A percentile compares a stretch with the other conserved stretches of the same genome.
phyloP scores from a whole-genome alignment of 345 rosid species.

The Schrenkiella parvula region DNA sequence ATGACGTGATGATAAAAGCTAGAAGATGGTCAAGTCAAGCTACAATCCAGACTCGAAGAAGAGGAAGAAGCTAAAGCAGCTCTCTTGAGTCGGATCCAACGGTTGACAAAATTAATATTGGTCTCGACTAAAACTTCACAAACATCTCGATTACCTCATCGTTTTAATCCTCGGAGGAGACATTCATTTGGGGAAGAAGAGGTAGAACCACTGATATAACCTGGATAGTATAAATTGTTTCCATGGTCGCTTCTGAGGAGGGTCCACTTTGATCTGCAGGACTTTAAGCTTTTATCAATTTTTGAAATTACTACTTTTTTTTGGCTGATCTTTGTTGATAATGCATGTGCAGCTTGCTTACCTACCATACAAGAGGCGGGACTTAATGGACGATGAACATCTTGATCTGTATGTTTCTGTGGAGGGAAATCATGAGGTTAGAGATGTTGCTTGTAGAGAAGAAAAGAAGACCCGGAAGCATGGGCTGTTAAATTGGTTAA shows the following conservation, averaged over 20 bases:
- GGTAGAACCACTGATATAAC: slow-evolving; percentile 42
- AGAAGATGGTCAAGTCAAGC: slow-evolving; percentile 95
- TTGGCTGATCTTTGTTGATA: slow-evolving; percentile 30
- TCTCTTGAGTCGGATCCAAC: slow-evolving; percentile 88
- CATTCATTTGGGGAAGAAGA: slow-evolving; percentile 99
- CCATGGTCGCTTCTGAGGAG: background rate
- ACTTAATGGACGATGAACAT: slow-evolving; percentile 91
- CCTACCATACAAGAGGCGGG: slow-evolving; percentile 92
- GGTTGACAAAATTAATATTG: slow-evolving; percentile 88
- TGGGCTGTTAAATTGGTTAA: slow-evolving; percentile 94
- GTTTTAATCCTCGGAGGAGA: slow-evolving; percentile 80
- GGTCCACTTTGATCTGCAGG: slow-evolving; percentile 11
- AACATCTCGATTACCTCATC: slow-evolving; percentile 63
- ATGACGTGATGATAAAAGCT: slow-evolving; percentile 51
- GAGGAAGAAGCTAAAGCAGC: slow-evolving; percentile 99
- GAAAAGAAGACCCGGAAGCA: slow-evolving; percentile 86
- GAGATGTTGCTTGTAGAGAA: slow-evolving; percentile 57
- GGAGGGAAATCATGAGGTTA: slow-evolving; percentile 61
- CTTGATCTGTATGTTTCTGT: slow-evolving; percentile 69
- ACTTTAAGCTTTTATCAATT: too few species aligned
- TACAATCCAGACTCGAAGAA: slow-evolving; percentile 93
- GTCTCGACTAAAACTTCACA: slow-evolving; percentile 90
- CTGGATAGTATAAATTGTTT: background rate
- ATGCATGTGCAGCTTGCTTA: slow-evolving; percentile 76
- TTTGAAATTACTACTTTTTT: background rate